These are phyloP conservation scores for Prototheca cutis DNA, from an alignment of 163 green algal genomes.

Conservation along the genomic window DNA sequence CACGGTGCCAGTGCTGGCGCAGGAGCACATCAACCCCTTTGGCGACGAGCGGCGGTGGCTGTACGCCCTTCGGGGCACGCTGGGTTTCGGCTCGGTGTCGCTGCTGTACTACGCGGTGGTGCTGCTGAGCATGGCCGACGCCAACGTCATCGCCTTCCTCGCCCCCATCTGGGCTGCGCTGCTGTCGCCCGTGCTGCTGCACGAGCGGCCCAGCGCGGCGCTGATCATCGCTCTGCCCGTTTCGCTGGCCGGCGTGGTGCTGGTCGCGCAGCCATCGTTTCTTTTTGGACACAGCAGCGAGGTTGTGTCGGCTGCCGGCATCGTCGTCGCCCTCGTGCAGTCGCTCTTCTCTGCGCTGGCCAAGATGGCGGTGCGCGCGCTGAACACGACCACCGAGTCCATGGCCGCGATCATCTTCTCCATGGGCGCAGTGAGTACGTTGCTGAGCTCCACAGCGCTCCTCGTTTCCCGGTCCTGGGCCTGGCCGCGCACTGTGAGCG, in stretches of 20 bases:
- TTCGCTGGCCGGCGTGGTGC: slow-evolving; percentile 22
- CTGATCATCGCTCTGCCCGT: slow-evolving; percentile 22
- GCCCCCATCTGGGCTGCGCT: slow-evolving; percentile 31
- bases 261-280: slow-evolving; percentile 31
- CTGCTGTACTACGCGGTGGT: slow-evolving; percentile 29
- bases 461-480: neutral
- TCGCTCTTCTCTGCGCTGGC: slow-evolving; percentile 29
- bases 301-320: slow-evolving; percentile 8
- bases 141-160: slow-evolving; percentile 37
- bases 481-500: neutral
- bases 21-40: slow-evolving; percentile 29
- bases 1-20: slow-evolving; percentile 20
- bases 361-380: slow-evolving; percentile 32
- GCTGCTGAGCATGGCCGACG: slow-evolving; percentile 36
- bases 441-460: neutral
- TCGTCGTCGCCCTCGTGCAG: slow-evolving; percentile 15
- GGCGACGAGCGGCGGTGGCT: slow-evolving; percentile 29
- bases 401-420: slow-evolving; percentile 22
- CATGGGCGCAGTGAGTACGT: slow-evolving; percentile 16
- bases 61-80: slow-evolving; percentile 28
- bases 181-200: slow-evolving; percentile 18
- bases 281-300: slow-evolving; percentile 8
- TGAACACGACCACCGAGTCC: slow-evolving; percentile 23
- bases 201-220: slow-evolving; percentile 7
- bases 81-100: slow-evolving; percentile 34